Conservation (phyloP, 2,329 filamentous ascomycete genomes). For the Periglandula ipomoeae region DNA sequence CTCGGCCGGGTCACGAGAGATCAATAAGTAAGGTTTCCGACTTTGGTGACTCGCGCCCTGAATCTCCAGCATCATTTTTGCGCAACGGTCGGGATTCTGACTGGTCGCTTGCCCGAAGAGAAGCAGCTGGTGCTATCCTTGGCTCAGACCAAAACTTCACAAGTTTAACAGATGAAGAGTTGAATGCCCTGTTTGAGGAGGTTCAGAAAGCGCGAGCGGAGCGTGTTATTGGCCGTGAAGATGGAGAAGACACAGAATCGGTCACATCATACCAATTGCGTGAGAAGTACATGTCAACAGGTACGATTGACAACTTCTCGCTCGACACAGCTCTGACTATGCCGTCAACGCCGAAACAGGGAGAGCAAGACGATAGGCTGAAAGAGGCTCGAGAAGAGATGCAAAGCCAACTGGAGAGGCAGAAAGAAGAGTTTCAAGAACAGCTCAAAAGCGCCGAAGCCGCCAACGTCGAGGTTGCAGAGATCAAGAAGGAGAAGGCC, state of each 20-base stretch:
- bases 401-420: conserved; percentile 72
- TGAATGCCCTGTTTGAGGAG: conserved; percentile 89
- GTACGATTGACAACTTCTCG: conserved; percentile 92
- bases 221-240: conserved; percentile 62
- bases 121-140: conserved; percentile 85
- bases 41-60: conserved; percentile 65
- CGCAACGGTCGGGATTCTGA: conserved; percentile 72
- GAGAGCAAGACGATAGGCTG: conserved; percentile 66
- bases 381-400: conserved; percentile 71
- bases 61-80: conserved; percentile 63
- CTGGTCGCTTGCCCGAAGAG: conserved; percentile 86
- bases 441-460: conserved; percentile 68
- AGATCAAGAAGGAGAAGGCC: conserved; percentile 72
- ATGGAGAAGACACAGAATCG: conserved; percentile 85
- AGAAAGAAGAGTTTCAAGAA: conserved; percentile 74
- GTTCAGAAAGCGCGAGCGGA: conserved; percentile 79
- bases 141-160: conserved; percentile 88
- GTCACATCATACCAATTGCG: conserved; percentile 77
- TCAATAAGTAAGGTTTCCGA: conserved; percentile 76
- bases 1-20: conserved; percentile 59
- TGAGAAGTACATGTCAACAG: conserved; percentile 93
- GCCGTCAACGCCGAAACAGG: conserved; percentile 79
- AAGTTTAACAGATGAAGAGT: conserved; percentile 83
- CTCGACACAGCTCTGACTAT: conserved; percentile 90
- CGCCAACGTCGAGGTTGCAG: conserved; percentile 69